Evolutionary conservation across 208 protist genomes (phyloP).

Genomic region (Crithidia fasciculata): DNA sequence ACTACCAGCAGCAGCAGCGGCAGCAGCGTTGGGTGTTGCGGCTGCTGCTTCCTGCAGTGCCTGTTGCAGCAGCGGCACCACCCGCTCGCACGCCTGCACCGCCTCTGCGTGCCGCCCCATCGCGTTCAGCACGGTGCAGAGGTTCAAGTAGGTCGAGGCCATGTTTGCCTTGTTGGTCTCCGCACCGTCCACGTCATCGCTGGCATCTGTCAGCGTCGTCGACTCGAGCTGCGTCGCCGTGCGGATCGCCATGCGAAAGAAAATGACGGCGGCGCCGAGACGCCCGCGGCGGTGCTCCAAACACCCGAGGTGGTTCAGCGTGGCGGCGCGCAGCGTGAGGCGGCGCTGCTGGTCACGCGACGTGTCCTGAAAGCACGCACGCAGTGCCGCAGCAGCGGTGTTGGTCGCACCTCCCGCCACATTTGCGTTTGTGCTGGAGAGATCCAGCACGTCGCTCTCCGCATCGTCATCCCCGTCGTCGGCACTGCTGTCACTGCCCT

Average conservation of each 20-base stretch:
- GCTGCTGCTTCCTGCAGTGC: constrained; percentile 40
- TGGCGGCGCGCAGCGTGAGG: constrained; percentile 75
- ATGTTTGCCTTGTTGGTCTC: constrained; percentile 2
- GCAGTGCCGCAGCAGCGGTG: constrained; percentile 25
- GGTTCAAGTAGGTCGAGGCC: constrained; percentile 85
- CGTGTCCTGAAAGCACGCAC: constrained; percentile 14
- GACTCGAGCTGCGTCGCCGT: constrained; percentile 57
- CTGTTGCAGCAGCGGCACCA: constrained; percentile 68
- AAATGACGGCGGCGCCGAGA: constrained; percentile 54
- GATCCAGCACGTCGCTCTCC: constrained; percentile 1
- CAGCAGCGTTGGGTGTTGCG: background rate
- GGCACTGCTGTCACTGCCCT: too few species aligned
- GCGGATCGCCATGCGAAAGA: constrained; percentile 72
- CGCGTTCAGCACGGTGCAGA: constrained; percentile 87
- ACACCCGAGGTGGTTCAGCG: constrained; percentile 91
- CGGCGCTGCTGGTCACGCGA: constrained; percentile 42
- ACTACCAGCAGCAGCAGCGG: background rate
- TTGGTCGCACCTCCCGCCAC: background rate
- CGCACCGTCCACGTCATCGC: background rate
- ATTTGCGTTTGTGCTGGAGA: background rate
- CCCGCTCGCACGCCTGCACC: constrained; percentile 69
- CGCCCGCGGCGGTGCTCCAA: constrained; percentile 80
- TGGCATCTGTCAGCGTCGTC: background rate
- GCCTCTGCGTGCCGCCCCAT: constrained; percentile 75
- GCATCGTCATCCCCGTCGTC: background rate